These are phyloP conservation scores for Claviceps paspali DNA, from an alignment of 2,329 filamentous ascomycete species.

Conservation along the genomic window DNA sequence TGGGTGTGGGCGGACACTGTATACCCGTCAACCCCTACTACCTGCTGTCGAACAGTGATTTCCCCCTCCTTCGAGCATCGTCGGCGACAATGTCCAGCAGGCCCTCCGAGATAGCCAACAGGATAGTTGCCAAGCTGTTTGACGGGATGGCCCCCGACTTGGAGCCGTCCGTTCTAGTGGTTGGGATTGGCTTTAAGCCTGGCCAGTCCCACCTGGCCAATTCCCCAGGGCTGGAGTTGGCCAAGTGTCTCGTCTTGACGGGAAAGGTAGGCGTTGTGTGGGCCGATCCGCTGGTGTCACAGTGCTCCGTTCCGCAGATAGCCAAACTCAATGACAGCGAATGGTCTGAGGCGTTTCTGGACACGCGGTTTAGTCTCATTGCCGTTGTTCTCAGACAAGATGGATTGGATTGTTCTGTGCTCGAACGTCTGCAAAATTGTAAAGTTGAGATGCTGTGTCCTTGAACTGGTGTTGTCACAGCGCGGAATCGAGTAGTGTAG, in stretches of 20 bases:
- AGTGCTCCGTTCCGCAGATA: slow-evolving; percentile 25
- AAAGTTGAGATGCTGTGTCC: slow-evolving; percentile 25
- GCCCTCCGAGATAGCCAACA: slow-evolving; percentile 23
- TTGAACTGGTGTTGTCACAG: background rate
- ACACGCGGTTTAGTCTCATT: slow-evolving; percentile 25
- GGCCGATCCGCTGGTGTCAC: slow-evolving; percentile 28
- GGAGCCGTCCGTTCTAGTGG: slow-evolving; percentile 24
- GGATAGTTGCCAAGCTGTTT: slow-evolving; percentile 19
- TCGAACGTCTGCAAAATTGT: slow-evolving; percentile 19
- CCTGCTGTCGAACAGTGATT: slow-evolving; percentile 29
- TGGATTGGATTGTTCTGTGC: slow-evolving; percentile 24
- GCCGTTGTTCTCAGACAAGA: slow-evolving; percentile 28
- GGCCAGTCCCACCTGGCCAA: slow-evolving; percentile 32
- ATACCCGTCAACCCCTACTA: slow-evolving; percentile 42
- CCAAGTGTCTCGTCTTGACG: slow-evolving; percentile 20
- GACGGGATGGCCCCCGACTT: slow-evolving; percentile 3
- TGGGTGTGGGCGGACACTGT: slow-evolving; percentile 40
- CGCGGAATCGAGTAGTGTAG: too few species aligned
- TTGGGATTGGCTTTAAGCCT: slow-evolving; percentile 34
- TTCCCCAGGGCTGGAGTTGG: slow-evolving; percentile 29
- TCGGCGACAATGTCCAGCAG: slow-evolving; percentile 28
- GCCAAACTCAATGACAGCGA: slow-evolving; percentile 19
- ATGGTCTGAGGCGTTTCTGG: slow-evolving; percentile 23
- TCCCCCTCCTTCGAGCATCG: slow-evolving; percentile 30
- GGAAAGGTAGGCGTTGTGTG: slow-evolving; percentile 26